Evolutionary conservation across 495 filamentous ascomycete species (phyloP).

Genomic region (Daldinia decipiens): DNA sequence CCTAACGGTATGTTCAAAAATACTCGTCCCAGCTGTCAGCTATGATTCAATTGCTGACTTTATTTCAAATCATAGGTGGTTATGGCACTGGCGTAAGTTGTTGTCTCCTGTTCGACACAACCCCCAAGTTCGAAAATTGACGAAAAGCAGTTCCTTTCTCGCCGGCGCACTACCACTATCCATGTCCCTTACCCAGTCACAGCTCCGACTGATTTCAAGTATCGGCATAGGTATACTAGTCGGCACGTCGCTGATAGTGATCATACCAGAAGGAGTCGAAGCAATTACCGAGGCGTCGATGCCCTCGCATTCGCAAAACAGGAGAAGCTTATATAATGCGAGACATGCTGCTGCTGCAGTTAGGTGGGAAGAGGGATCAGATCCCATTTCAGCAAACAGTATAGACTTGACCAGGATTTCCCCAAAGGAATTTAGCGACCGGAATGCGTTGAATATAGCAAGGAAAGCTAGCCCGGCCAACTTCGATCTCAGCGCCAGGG

Average conservation of each 20-base stretch:
- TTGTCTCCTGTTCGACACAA: constrained; percentile 13
- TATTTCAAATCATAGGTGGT: constrained; percentile 62
- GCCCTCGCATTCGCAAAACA: constrained; percentile 54
- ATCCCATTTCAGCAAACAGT: constrained; percentile 1
- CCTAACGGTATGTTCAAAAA: constrained; percentile 62
- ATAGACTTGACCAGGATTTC: constrained; percentile 16
- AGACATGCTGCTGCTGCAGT: constrained; percentile 31
- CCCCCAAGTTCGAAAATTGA: constrained; percentile 37
- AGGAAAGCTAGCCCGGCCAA: background rate
- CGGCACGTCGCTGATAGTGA: constrained; percentile 93
- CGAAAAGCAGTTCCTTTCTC: constrained; percentile 80
- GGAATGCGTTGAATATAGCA: constrained; percentile 5
- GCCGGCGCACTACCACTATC: constrained; percentile 93
- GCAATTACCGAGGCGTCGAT: constrained; percentile 77
- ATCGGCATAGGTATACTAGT: constrained; percentile 95
- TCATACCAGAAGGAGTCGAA: constrained; percentile 96
- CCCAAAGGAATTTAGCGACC: background rate
- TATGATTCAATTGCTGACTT: constrained; percentile 30
- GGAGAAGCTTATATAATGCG: constrained; percentile 39
- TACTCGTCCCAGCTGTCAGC: background rate
- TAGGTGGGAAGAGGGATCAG: constrained; percentile 37
- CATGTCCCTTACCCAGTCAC: constrained; percentile 87
- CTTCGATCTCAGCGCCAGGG: constrained; percentile 19
- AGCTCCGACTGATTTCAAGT: constrained; percentile 87
- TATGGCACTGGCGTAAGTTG: constrained; percentile 91